Base-by-base conservation (phyloP, 345 rosid genomes). In the Syzygium jambos region DNA sequence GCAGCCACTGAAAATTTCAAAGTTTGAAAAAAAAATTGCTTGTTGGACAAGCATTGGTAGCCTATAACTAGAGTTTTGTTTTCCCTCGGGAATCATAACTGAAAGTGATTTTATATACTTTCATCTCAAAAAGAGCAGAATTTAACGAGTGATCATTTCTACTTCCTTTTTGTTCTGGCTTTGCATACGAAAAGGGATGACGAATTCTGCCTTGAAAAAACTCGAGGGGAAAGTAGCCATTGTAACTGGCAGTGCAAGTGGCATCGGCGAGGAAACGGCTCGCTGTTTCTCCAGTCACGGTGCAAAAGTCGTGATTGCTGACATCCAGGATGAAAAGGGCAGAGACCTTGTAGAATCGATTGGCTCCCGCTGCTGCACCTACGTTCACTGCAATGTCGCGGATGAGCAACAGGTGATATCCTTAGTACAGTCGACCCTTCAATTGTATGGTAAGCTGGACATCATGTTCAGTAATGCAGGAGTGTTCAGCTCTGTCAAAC, bases 391-490 rank as follows among this genome's bases (percentile, higher is more conserved):
- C 38, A 87, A 91, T 25, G 88, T 91, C 5, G 55, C 90, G 14
- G 30, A 87, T 3, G 92, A 90, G 89, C 73, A 87, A 54, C 87
- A 90, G 23, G 86, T 90, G 4, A 87, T 86, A 84, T 53, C 84
- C 73, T 73, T 90, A 7, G 88, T 90, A 19, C 56, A 88, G 41
- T 29, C 90, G 51, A 86, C 90, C 2, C 55, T 88, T 30, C 54
- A 30, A 73, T 38, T 25, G 6, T 88, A 87, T 43, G 90, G 92
- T 2, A 73, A 54, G 30, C 89, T 92, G n/a, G 92, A 92, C 19
- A 46, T 92, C 65, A 90, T 93, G 91, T 92, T 93, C 57, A 88
- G 93, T 91, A 93, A 92, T 30, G 94, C 93, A 0, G 93, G 94
- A 13, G 5, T 53, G 3, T 12, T 55, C 6, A 12, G n/a, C 11